Conservation (phyloP, 352 stramenopile species). For the Halophytophthora polymorphica region DNA sequence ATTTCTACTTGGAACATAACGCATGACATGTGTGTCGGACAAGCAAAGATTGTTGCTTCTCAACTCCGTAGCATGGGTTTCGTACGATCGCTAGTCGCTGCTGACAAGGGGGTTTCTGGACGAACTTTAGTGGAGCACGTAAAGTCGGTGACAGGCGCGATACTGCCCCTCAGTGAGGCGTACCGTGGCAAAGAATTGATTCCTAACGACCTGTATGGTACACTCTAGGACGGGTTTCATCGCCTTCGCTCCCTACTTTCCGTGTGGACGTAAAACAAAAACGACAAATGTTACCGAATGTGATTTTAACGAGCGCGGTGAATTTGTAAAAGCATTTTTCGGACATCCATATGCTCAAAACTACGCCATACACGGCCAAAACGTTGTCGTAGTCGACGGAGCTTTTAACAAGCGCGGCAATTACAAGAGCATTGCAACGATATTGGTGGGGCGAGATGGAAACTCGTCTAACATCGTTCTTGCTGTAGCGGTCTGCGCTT, state of each 20-base stretch:
- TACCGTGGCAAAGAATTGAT: conserved; percentile 10
- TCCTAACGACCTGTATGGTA: conserved; percentile 7
- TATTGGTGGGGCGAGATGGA: conserved; percentile 10
- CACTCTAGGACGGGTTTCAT: conserved; percentile 5
- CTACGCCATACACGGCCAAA: neutral
- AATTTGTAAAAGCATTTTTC: conserved; percentile 13
- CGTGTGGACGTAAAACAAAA: conserved; percentile 6
- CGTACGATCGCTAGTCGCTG: neutral
- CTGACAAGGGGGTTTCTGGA: neutral
- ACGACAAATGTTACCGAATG: conserved; percentile 2
- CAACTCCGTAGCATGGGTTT: conserved; percentile 2
- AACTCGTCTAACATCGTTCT: conserved; percentile 13
- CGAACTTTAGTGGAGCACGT: neutral
- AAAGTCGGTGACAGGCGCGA: neutral
- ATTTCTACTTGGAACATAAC: conserved; percentile 1
- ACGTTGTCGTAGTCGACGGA: conserved; percentile 11
- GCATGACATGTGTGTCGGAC: conserved; percentile 7
- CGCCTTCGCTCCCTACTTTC: conserved; percentile 3
- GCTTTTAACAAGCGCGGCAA: conserved; percentile 8
- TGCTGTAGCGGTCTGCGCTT: conserved; percentile 5
- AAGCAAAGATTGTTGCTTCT: conserved; percentile 1
- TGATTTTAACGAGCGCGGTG: conserved; percentile 7
- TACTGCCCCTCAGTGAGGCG: neutral
- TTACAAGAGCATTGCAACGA: conserved; percentile 2
- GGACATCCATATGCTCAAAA: conserved; percentile 5